These are phyloP conservation scores for Cryptococcus sp. DNA, from an alignment of 1,284 basidiomycete species.

Conservation along the genomic window DNA sequence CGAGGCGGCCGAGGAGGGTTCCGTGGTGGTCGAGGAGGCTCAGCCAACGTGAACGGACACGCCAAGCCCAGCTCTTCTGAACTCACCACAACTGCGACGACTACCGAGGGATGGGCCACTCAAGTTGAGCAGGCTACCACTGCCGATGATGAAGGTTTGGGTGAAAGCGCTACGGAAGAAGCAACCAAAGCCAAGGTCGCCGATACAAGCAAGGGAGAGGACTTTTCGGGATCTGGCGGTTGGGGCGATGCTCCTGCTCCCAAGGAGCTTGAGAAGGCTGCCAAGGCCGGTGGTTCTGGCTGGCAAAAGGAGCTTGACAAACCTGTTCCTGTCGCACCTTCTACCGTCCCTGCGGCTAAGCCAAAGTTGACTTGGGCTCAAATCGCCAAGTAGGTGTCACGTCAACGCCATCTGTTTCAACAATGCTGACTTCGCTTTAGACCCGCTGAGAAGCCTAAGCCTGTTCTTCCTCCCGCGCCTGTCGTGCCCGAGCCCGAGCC, in stretches of 20 bases:
- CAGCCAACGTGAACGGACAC: constrained; percentile 26
- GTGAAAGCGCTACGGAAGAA: constrained; percentile 10
- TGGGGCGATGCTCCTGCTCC: constrained; percentile 46
- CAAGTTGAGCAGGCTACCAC: constrained; percentile 43
- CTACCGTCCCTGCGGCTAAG: constrained; percentile 32
- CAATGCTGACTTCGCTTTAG: constrained; percentile 20
- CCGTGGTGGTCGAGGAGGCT: constrained; percentile 46
- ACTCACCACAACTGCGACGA: constrained; percentile 42
- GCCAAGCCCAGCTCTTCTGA: constrained; percentile 15
- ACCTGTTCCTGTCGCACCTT: constrained; percentile 26
- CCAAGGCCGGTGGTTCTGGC: constrained; percentile 35
- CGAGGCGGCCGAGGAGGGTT: constrained; percentile 44
- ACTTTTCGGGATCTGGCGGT: constrained; percentile 45
- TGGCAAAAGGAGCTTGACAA: constrained; percentile 43
- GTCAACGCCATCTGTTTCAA: neutral
- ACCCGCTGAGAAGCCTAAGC: constrained; percentile 52
- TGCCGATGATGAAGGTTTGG: constrained; percentile 27
- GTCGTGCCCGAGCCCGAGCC: constrained; percentile 48
- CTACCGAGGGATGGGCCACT: constrained; percentile 42
- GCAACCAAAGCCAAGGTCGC: constrained; percentile 7
- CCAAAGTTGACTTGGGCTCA: constrained; percentile 55
- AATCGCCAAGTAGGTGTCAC: constrained; percentile 51
- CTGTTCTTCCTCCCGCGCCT: constrained; percentile 67
- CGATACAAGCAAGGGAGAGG: constrained; percentile 37
- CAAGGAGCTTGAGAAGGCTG: constrained; percentile 46